Evolutionary conservation across 1,284 basidiomycete species (phyloP), one percentile per base, ranked within the genome.

Genomic region (Marasmius sp.): DNA sequence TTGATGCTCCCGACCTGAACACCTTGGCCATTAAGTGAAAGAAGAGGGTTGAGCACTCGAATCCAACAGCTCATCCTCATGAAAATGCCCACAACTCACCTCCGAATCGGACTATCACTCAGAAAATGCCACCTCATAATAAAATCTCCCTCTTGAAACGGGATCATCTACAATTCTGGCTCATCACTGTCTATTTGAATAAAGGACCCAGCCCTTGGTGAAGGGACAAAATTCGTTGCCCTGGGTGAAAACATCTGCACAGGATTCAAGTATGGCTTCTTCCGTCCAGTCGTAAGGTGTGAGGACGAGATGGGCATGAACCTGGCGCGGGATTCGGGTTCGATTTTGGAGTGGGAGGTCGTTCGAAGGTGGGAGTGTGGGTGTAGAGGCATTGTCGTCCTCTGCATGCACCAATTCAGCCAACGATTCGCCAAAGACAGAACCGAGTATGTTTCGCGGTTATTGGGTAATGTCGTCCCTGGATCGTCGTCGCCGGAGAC

Each of bases 81-180:
- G 14, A 58, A 6, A 49, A 57, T n/a, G n/a, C n/a, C n/a, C n/a
- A n/a, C n/a, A 36, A 73, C 77, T 12, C 61, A 87, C 88, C 83
- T 83, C 88, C 88, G 89, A 43, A 88, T 79, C 34, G 83, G 74
- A 61, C 83, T 77, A 7, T 80, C 82, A 38, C 82, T 70, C 68
- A 89, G 89, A 69, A 86, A 88, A 70, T 84, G 81, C 86, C 85
- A 88, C 55, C 82, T 79, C 10, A 89, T 71, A 39, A 86, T n/a
- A n/a, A n/a, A n/a, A n/a, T n/a, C n/a, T n/a, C n/a, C n/a, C n/a
- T n/a, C n/a, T n/a, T n/a, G n/a, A n/a, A n/a, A n/a, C 77, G 61
- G 80, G 74, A 6, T 53, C 5, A 14, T 18, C 43, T 7, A 16
- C 43, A 16, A 16, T 16, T 16, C 39, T 18, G 58, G n/a, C n/a